phyloP scores from a whole-genome alignment of 73 alveolate genomes.

The Tetrahymena borealis region DNA sequence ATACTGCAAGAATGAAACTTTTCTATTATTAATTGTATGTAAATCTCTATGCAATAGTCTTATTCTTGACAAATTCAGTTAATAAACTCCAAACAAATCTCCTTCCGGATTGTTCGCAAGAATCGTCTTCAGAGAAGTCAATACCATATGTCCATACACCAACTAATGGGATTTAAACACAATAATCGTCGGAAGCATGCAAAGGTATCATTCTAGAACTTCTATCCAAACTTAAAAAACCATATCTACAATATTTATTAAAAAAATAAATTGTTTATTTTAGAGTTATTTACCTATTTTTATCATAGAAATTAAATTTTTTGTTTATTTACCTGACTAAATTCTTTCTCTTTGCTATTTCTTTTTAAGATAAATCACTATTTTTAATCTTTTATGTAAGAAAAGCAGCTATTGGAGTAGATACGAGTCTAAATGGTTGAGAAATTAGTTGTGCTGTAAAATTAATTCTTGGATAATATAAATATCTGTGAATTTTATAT shows the following conservation, averaged over 20 bases:
- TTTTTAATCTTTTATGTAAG: background rate
- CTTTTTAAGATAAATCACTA: background rate
- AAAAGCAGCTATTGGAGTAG: background rate
- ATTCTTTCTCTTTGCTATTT: background rate
- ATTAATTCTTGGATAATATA: background rate
- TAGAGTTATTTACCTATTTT: too few relatives aligned
- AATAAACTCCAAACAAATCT: background rate
- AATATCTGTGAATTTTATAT: background rate
- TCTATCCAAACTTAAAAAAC: background rate
- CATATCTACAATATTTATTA: background rate
- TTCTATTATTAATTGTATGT: background rate
- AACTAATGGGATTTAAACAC: background rate
- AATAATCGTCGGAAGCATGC: background rate
- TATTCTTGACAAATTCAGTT: background rate
- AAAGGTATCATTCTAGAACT: background rate
- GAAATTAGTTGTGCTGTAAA: background rate
- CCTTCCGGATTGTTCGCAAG: background rate
- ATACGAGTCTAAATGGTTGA: background rate
- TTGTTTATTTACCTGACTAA: background rate
- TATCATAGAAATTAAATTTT: background rate
- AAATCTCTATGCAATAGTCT: background rate
- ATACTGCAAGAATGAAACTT: background rate
- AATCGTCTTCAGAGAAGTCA: background rate
- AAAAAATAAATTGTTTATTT: background rate
- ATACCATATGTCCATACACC: background rate